phyloP scores from a whole-genome alignment of 202 grass and related monocot genomes.

The Schoenoplectus triqueter region DNA sequence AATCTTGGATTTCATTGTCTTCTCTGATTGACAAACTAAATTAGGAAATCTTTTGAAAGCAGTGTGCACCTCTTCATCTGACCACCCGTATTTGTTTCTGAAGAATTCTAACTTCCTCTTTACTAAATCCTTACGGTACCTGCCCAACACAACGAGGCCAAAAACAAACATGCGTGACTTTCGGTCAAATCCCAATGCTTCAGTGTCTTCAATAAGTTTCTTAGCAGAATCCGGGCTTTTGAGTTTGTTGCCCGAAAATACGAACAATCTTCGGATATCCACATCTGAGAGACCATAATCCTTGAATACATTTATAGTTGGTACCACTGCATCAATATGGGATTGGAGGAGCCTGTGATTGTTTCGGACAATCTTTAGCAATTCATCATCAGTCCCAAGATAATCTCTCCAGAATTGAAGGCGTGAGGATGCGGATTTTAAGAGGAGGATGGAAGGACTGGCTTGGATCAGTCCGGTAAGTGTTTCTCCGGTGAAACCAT shows the following conservation, averaged over 20 bases:
- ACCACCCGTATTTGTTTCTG: conserved; percentile 44
- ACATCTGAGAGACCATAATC: conserved; percentile 44
- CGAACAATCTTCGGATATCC: conserved; percentile 18
- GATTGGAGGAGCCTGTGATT: conserved; percentile 29
- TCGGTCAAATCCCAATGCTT: conserved; percentile 43
- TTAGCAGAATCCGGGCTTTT: neutral
- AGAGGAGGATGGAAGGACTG: conserved; percentile 35
- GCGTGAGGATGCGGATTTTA: conserved; percentile 33
- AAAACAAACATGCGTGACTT: conserved; percentile 40
- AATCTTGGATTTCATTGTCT: conserved; percentile 32
- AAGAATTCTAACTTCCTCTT: conserved; percentile 43
- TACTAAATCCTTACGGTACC: conserved; percentile 20
- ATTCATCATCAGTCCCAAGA: conserved; percentile 38
- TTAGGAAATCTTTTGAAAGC: conserved; percentile 37
- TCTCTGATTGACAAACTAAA: conserved; percentile 37
- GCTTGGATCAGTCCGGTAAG: conserved; percentile 42
- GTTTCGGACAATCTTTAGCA: conserved; percentile 28
- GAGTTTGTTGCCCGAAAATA: conserved; percentile 12
- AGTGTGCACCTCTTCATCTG: conserved; percentile 28
- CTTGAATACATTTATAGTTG: conserved; percentile 47
- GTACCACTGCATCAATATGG: conserved; percentile 40
- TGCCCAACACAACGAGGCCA: neutral
- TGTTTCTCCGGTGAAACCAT: conserved; percentile 51
- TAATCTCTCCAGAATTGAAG: conserved; percentile 49
- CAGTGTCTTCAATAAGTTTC: conserved; percentile 30